Base-by-base conservation (phyloP, 2,329 filamentous ascomycete species). In the Alternaria tenuissima region DNA sequence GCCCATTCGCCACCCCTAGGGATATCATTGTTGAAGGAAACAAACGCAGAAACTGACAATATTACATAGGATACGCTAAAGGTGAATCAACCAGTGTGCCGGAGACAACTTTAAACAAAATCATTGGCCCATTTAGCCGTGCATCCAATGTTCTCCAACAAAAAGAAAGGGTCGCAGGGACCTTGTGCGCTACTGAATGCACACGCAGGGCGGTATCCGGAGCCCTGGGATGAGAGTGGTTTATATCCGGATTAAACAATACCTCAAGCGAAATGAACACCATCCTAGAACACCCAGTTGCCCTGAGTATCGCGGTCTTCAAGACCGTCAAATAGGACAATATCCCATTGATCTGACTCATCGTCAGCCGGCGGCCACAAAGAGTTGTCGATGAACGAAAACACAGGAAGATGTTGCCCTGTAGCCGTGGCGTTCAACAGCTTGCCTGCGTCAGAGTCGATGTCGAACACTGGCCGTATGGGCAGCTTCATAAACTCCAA, bases 311-410 rank as follows among this genome's bases (percentile, higher is more conserved):
- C 74, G 49, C 61, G 55, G 46, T 78, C 76, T 34, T 76, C 72
- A 7, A 78, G 65, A 5, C 76, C 76, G 46, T 78, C 72, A 61
- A 75, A 78, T 8, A 78, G 62, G 3, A 76, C 64, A 64, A 78
- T 72, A 32, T 77, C 72, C 63, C 76, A 77, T n/a, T 78, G 73
- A 28, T 73, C 41, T 4, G 59, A 66, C 1, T 51, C 34, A 2
- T 64, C 65, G 9, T 65, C 67, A 16, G 56, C 41, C 18, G 62
- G 30, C 22, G 75, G 76, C 76, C 74, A 78, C 8, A 78, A 66
- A 18, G 66, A 67, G 38, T 76, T 78, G 39, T 66, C 68, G 1
- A 76, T 71, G 65, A 78, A 78, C 3, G 73, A 76, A 61, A 78
- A 77, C 0, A 76, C 70, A 1, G 76, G 75, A 0, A 73, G 44